phyloP scores from a whole-genome alignment of 2,329 filamentous ascomycete genomes.

The Aspergillus jensenii region DNA sequence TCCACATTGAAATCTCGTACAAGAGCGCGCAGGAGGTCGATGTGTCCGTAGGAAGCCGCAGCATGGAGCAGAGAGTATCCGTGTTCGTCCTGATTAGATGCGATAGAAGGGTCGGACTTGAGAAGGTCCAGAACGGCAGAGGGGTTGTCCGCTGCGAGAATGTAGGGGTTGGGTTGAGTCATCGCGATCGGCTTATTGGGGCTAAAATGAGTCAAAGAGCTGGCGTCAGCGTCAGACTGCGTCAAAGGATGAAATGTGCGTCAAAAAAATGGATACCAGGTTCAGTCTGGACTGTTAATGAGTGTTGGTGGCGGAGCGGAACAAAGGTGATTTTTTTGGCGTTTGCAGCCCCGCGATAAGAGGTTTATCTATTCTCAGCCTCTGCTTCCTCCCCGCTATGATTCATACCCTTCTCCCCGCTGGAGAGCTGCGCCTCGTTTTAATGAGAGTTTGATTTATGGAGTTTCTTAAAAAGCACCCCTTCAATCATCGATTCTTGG shows the following conservation, averaged over 20 bases:
- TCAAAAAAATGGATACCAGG: background rate
- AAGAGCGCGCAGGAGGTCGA: constrained; percentile 73
- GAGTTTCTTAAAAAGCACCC: background rate
- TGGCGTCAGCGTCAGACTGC: background rate
- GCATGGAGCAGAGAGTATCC: constrained; percentile 95
- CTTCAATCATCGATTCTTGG: background rate
- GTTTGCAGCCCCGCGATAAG: constrained; percentile 17
- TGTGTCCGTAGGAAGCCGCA: constrained; percentile 86
- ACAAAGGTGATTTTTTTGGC: background rate
- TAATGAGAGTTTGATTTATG: background rate
- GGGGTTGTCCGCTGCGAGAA: constrained; percentile 81
- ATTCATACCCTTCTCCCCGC: constrained; percentile 7
- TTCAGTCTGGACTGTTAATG: background rate
- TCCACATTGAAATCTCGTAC: constrained; percentile 75
- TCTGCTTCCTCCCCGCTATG: constrained; percentile 1
- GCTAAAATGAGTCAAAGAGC: constrained; percentile 11
- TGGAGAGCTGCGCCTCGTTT: constrained; percentile 5
- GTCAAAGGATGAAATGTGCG: background rate
- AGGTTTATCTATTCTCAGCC: constrained; percentile 11
- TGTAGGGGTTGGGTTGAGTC: constrained; percentile 60
- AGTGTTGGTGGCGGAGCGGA: constrained; percentile 12
- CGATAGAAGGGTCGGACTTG: constrained; percentile 70
- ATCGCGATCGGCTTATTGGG: constrained; percentile 22
- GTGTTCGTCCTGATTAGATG: constrained; percentile 78
- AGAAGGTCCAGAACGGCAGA: constrained; percentile 72